Evolutionary conservation across 805 yeast genomes (phyloP).

Genomic region (Ogataea nitratoaversa): DNA sequence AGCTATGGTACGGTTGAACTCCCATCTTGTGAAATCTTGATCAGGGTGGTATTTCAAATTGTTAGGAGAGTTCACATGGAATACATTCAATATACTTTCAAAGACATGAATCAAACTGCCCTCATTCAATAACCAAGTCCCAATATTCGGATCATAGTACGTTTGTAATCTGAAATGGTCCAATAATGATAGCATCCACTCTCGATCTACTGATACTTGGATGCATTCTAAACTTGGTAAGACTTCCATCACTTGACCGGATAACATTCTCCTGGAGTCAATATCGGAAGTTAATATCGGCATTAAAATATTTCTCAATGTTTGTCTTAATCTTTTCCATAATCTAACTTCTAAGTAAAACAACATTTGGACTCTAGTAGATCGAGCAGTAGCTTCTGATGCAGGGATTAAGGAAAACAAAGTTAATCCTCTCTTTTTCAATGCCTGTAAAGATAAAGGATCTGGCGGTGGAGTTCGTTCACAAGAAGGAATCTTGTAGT

Average conservation of each 20-base stretch:
- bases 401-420: constrained; percentile 3
- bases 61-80: constrained; percentile 4
- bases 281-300: constrained; percentile 54
- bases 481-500: constrained; percentile 33
- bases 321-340: constrained; percentile 47
- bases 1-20: constrained; percentile 6
- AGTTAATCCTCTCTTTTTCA: constrained; percentile 10
- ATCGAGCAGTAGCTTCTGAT: constrained; percentile 3
- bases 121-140: constrained; percentile 36
- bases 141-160: constrained; percentile 29
- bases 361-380: constrained; percentile 54
- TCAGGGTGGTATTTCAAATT: constrained; percentile 10
- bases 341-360: constrained; percentile 57
- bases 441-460: constrained; percentile 24
- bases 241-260: constrained; percentile 50
- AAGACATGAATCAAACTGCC: constrained; percentile 41
- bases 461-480: constrained; percentile 27
- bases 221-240: constrained; percentile 48
- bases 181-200: constrained; percentile 37
- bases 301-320: constrained; percentile 44
- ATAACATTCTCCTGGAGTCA: constrained; percentile 42
- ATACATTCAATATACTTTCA: constrained; percentile 25
- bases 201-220: constrained; percentile 44
- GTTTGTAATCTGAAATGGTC: constrained; percentile 30
- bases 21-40: constrained; percentile 10